Percentiles rank a stretch among this genome's conserved stretches.
Evolutionary conservation across 2,329 filamentous ascomycete genomes (phyloP).

Genomic region (Exophiala aquamarina): DNA sequence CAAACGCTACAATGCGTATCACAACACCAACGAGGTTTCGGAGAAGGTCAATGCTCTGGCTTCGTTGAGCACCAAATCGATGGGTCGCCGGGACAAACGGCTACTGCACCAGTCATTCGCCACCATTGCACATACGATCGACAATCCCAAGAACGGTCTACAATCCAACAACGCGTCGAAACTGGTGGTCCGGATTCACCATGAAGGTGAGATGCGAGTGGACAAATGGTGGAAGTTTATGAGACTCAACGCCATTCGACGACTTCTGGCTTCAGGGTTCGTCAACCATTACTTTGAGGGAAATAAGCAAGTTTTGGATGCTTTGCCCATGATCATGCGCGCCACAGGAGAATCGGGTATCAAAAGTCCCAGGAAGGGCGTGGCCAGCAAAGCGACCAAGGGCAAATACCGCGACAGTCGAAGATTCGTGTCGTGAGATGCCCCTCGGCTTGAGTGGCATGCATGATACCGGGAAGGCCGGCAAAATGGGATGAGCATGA

Average conservation of each 20-base stretch:
- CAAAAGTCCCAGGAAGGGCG: constrained; percentile 24
- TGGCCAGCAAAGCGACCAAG: constrained; percentile 18
- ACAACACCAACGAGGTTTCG: constrained; percentile 61
- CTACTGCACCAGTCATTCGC: constrained; percentile 65
- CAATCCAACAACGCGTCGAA: constrained; percentile 65
- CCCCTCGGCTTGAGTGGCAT: background rate
- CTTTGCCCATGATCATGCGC: constrained; percentile 50
- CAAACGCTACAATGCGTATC: constrained; percentile 68
- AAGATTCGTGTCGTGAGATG: constrained; percentile 21
- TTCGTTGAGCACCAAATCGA: constrained; percentile 58
- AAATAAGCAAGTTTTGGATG: constrained; percentile 62
- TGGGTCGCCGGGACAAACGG: constrained; percentile 67
- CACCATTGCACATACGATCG: constrained; percentile 65
- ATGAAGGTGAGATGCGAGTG: constrained; percentile 61
- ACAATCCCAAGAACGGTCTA: constrained; percentile 66
- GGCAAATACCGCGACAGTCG: constrained; percentile 23
- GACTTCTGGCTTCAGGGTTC: constrained; percentile 63
- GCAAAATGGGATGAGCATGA: no score
- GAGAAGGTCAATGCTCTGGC: constrained; percentile 61
- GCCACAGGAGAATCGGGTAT: constrained; percentile 19
- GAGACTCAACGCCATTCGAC: constrained; percentile 60
- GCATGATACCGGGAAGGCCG: background rate
- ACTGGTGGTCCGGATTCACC: constrained; percentile 60
- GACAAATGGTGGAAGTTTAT: constrained; percentile 75
- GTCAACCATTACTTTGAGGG: constrained; percentile 60